A percentile compares a stretch with the other conserved stretches of the same genome.
phyloP scores from a whole-genome alignment of 805 yeast species.

The Candida peoriensis region DNA sequence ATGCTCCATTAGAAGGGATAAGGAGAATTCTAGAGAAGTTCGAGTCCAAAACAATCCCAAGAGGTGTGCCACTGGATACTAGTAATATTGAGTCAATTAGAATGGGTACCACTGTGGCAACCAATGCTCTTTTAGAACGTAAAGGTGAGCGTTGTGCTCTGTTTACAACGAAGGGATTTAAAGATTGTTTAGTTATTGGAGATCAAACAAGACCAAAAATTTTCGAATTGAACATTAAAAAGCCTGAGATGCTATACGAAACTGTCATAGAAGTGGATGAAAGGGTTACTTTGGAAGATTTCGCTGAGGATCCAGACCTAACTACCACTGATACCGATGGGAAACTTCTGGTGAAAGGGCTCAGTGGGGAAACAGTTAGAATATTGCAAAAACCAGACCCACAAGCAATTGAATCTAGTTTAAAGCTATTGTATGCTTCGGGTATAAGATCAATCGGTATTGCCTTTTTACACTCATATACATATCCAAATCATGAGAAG shows the following conservation, averaged over 20 bases:
- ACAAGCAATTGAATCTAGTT: slow-evolving; percentile 33
- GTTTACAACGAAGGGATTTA: slow-evolving; percentile 83
- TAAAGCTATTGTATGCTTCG: slow-evolving; percentile 41
- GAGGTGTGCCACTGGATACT: slow-evolving; percentile 56
- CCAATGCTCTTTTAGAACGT: slow-evolving; percentile 88
- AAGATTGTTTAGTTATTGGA: slow-evolving; percentile 78
- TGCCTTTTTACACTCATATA: slow-evolving; percentile 68
- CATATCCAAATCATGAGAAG: slow-evolving; percentile 65
- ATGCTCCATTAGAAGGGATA: slow-evolving; percentile 92
- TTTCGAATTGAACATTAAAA: slow-evolving; percentile 73
- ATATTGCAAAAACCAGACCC: slow-evolving; percentile 48
- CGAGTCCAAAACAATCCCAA: slow-evolving; percentile 49
- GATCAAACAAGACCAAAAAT: slow-evolving; percentile 90
- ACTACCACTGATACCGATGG: slow-evolving; percentile 20
- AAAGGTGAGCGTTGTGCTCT: slow-evolving; percentile 88
- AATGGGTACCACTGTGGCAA: slow-evolving; percentile 95
- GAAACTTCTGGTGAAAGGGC: slow-evolving; percentile 43
- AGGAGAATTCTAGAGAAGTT: slow-evolving; percentile 66
- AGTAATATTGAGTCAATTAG: slow-evolving; percentile 62
- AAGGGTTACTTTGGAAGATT: slow-evolving; percentile 80
- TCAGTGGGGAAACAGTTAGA: slow-evolving; percentile 64
- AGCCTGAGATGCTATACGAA: slow-evolving; percentile 67
- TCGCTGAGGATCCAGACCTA: slow-evolving; percentile 62
- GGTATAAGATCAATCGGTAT: slow-evolving; percentile 72
- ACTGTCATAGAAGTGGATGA: slow-evolving; percentile 83